Evolutionary conservation across 768 basidiomycete genomes (phyloP), one percentile per base, ranked within the genome.

Genomic region (Rubroboletus satanas): DNA sequence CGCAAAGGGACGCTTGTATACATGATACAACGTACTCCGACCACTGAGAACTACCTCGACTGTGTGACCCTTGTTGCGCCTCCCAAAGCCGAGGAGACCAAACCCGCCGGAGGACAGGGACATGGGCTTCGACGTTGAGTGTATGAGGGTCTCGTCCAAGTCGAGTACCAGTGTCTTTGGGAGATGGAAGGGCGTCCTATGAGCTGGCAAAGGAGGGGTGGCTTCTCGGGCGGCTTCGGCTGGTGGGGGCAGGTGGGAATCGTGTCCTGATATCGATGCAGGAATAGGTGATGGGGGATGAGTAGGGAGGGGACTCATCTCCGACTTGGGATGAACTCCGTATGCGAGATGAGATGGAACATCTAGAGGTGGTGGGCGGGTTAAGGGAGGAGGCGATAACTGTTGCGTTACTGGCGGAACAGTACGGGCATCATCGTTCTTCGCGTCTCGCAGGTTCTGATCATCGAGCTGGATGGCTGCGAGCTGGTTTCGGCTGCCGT

Each of bases 1-100:
- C 36, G 93, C 96, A 77, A 93, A 97, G 3, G 96, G 96, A 56
- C 96, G 82, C 73, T 99, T 99, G 75, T 98, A 98, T 45, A 99
- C 96, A 71, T 98, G 96, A 70, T 99, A 99, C 49, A 94, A 76
- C 2, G 93, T 96, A 66, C 88, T 92, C 59, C 86, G 79, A 35
- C 89, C 97, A 36, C 87, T 89, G 23, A 97, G 73, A 23, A 93
- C 84, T 29, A 99, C 97, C 67, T 99, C 94, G 7, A 99, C 93
- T 60, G 88, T 90, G 75, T 92, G 90, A 49, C 83, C 81, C 68
- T 83, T 83, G 68, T 87, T 83, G 62, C 82, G 71, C 62, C 81
- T 65, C 49, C 80, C 73, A 43, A 85, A 70, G 21, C 84, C 85
- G 54, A 92, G 77, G 14, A 89, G 73, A 33, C 86, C 83, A 2